Evolutionary conservation across 129 eudicot species (phyloP).

Genomic region (Silybum marianum): DNA sequence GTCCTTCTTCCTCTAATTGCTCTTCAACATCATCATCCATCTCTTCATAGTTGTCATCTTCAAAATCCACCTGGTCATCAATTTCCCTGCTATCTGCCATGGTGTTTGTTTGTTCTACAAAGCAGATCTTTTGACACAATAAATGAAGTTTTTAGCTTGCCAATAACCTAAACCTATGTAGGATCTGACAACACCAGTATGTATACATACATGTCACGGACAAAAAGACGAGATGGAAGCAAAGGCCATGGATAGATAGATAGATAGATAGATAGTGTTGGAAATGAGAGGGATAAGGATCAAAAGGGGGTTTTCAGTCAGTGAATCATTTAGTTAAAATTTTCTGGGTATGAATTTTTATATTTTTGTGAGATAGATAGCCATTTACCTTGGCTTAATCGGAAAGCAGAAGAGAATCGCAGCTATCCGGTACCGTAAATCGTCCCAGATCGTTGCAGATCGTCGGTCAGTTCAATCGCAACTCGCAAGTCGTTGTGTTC

Average conservation of each 20-base stretch:
- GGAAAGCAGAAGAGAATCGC: constrained; percentile 18
- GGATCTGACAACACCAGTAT: constrained; percentile 36
- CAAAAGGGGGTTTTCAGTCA: constrained; percentile 23
- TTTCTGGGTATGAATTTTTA: constrained; percentile 23
- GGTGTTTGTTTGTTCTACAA: constrained; percentile 23
- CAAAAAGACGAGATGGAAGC: constrained; percentile 32
- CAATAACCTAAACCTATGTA: constrained; percentile 40
- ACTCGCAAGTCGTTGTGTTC: constrained; percentile 26
- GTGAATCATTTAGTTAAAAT: constrained; percentile 29
- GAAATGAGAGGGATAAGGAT: constrained; percentile 15
- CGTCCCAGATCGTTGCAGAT: constrained; percentile 25
- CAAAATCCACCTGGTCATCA: constrained; percentile 94
- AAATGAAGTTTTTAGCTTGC: constrained; percentile 35
- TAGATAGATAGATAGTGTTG: constrained; percentile 1
- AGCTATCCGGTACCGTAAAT: constrained; percentile 6
- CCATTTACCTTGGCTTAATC: constrained; percentile 36
- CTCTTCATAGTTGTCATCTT: constrained; percentile 84
- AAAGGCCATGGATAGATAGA: constrained; percentile 20
- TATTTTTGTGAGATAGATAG: constrained; percentile 30
- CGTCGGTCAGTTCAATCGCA: constrained; percentile 37
- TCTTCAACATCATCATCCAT: constrained; percentile 86
- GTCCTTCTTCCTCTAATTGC: constrained; percentile 65
- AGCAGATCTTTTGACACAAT: constrained; percentile 45
- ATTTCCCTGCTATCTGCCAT: constrained; percentile 89
- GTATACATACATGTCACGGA: constrained; percentile 24